Evolutionary conservation across 805 yeast genomes (phyloP), one percentile per base, ranked within the genome.

Genomic region (Schizosaccharomyces cryophilus): DNA sequence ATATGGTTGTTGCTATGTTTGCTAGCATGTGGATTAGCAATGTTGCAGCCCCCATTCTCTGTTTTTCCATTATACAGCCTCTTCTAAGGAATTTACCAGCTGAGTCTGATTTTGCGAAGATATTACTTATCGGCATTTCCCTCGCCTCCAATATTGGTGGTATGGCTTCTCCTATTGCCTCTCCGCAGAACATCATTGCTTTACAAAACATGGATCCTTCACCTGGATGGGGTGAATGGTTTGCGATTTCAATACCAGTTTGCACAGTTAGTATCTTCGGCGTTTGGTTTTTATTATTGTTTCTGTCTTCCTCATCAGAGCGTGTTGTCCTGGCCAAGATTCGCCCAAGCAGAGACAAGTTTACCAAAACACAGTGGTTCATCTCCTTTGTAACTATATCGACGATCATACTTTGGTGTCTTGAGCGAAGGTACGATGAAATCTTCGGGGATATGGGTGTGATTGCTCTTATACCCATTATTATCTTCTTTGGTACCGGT

Each of bases 381-480:
- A 85, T 90, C 31, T 74, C 83, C 1, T 65, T 70, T 1, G 86
- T 87, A 2, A 80, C 95, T 0, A 64, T 83, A 0, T 67, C 75
- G 0, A 93, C 98, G 0, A 90, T 90, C 62, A 70, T 80, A 1
- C 73, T 90, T 54, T 90, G 98, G 98, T 90, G 97, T 73, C 73
- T 87, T 61, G 84, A 94, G 0, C 85, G 85, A 48, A 79, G 80
- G 67, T 72, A 89, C 11, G 82, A 84, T 62, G 80, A 79, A 0
- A 68, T 81, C 1, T 80, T 90, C 68, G 98, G 98, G 42, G 96
- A 89, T 66, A 87, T 89, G 93, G 98, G 98, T n/a, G 83, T 89
- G 65, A 82, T 93, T 63, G 95, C 97, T 0, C 77, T 93, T 62
- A 77, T 89, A 19, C 96, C 98, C 11, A 78, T 90, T 67, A 78